These are phyloP conservation scores for Leccinum insolens DNA, from an alignment of 1,284 basidiomycete species.

Conservation along the genomic window DNA sequence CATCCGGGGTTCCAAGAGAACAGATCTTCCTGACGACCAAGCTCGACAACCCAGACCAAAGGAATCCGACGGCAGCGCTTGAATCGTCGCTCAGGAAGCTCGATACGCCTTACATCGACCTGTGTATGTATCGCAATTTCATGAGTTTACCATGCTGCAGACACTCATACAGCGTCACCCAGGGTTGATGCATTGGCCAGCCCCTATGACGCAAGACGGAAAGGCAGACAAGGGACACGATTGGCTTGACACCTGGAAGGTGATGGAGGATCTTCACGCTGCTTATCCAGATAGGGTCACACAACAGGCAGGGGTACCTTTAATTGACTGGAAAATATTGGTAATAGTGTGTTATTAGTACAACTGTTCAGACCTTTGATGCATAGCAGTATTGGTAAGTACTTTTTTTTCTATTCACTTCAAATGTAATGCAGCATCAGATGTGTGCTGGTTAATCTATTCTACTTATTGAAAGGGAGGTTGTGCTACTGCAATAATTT, in stretches of 20 bases:
- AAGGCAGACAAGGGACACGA: constrained; percentile 56
- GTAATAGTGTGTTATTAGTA: no score
- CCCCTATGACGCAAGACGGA: constrained; percentile 55
- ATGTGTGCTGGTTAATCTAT: no score
- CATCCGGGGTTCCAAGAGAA: constrained; percentile 66
- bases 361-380: no score
- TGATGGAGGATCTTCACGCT: constrained; percentile 72
- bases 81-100: constrained; percentile 71
- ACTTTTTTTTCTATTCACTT: no score
- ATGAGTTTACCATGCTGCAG: neutral
- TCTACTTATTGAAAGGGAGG: no score
- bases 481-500: no score
- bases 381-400: no score
- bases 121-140: constrained; percentile 53
- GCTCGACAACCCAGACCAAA: constrained; percentile 74
- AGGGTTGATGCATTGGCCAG: constrained; percentile 85
- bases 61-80: constrained; percentile 65
- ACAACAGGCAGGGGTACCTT: no score
- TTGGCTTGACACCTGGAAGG: constrained; percentile 80
- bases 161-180: neutral
- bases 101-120: constrained; percentile 75
- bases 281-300: constrained; percentile 63
- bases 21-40: constrained; percentile 80
- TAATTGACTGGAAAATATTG: no score
- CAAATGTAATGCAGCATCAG: no score